Conservation (phyloP, 2,329 filamentous ascomycete genomes). For the Hypoxylon sp. region DNA sequence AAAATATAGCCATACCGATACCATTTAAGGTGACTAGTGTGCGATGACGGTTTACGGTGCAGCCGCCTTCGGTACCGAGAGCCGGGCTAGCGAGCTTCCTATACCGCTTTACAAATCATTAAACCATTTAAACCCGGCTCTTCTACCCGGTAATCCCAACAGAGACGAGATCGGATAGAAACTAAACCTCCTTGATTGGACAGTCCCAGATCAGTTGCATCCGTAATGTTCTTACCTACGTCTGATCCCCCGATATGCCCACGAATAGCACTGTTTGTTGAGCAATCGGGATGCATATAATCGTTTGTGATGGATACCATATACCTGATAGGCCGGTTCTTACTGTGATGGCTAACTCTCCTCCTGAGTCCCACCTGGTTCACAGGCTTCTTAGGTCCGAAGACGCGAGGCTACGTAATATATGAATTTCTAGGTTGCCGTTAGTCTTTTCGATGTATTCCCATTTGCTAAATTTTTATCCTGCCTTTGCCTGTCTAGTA, state of each 20-base stretch:
- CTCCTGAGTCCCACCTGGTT: slow-evolving; percentile 14
- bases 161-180: slow-evolving; percentile 22
- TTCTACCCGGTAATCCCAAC: slow-evolving; percentile 5
- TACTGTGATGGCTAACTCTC: slow-evolving; percentile 17
- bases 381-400: slow-evolving; percentile 13
- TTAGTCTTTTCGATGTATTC: neutral
- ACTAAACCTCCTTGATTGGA: slow-evolving; percentile 29
- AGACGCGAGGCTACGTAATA: slow-evolving; percentile 22
- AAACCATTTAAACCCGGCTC: slow-evolving; percentile 28
- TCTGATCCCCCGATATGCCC: slow-evolving; percentile 15
- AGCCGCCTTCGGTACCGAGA: slow-evolving; percentile 34
- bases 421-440: slow-evolving; percentile 4
- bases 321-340: slow-evolving; percentile 12
- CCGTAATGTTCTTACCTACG: slow-evolving; percentile 5
- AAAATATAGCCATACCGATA: slow-evolving; percentile 1
- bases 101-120: neutral
- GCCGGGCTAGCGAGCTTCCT: slow-evolving; percentile 14
- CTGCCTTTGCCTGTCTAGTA: neutral
- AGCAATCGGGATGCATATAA: slow-evolving; percentile 7
- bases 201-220: slow-evolving; percentile 23
- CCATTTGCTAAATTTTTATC: neutral
- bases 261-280: slow-evolving; percentile 15
- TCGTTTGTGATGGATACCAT: slow-evolving; percentile 13
- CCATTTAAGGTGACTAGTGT: neutral
- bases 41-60: neutral